Conservation (phyloP, 805 yeast species). For the Priceomyces carsonii region DNA sequence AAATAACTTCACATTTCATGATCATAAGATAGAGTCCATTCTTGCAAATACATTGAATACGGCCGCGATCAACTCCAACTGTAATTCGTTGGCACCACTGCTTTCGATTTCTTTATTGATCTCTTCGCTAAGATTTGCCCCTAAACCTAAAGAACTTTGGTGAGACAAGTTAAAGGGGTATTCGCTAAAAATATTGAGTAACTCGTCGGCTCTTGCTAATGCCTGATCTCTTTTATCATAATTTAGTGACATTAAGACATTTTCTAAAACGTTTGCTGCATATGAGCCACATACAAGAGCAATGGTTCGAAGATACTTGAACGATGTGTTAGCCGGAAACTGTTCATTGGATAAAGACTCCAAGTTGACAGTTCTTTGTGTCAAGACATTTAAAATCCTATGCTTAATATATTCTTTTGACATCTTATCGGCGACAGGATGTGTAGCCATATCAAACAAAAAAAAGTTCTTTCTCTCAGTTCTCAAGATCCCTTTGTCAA, state of each 20-base stretch:
- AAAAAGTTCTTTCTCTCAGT: slow-evolving; percentile 95
- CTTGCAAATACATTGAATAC: slow-evolving; percentile 86
- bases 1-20: slow-evolving; percentile 1
- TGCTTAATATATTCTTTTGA: slow-evolving; percentile 80
- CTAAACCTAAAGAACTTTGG: slow-evolving; percentile 66
- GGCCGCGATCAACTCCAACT: slow-evolving; percentile 88
- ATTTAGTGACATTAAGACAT: slow-evolving; percentile 71
- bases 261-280: slow-evolving; percentile 96
- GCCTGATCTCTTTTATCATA: slow-evolving; percentile 89
- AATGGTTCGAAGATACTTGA: slow-evolving; percentile 72
- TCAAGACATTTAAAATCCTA: slow-evolving; percentile 68
- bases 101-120: slow-evolving; percentile 52
- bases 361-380: slow-evolving; percentile 65
- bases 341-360: slow-evolving; percentile 46
- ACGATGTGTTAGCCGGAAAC: slow-evolving; percentile 69
- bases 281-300: slow-evolving; percentile 85
- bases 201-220: slow-evolving; percentile 90
- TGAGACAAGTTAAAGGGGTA: slow-evolving; percentile 69
- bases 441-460: slow-evolving; percentile 97
- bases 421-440: slow-evolving; percentile 85
- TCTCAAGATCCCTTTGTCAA: slow-evolving; percentile 93
- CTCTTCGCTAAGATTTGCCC: slow-evolving; percentile 66
- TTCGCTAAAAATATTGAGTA: slow-evolving; percentile 77
- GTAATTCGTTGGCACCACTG: slow-evolving; percentile 56
- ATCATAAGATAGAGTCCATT: slow-evolving; percentile 80